A percentile compares a stretch with the other conserved stretches of the same genome.
Conservation (phyloP, 495 filamentous ascomycete species). For the Daldinia concentrica region DNA sequence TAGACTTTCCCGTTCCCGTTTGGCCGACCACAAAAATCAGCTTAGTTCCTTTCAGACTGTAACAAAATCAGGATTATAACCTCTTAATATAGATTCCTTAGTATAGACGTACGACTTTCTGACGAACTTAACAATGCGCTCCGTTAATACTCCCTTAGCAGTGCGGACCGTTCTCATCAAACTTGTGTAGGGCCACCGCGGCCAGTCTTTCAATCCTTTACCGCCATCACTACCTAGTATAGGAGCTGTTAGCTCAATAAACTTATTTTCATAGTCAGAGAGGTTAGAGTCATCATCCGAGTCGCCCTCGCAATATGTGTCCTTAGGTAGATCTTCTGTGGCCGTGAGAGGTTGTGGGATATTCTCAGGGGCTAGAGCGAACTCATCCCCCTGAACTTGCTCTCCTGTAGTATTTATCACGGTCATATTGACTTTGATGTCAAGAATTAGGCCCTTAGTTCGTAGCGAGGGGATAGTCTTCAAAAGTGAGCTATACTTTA, state of each 20-base stretch:
- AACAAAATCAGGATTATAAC: neutral
- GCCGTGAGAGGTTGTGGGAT: neutral
- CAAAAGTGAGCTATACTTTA: too few species aligned
- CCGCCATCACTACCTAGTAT: neutral
- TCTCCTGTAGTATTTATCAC: neutral
- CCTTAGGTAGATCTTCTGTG: neutral
- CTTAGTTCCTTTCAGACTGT: neutral
- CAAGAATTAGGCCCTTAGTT: neutral
- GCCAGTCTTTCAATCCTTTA: neutral
- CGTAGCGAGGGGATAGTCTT: too few species aligned
- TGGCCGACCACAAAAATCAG: neutral
- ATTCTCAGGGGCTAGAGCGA: too few species aligned
- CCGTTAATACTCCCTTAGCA: neutral
- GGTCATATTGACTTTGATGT: neutral
- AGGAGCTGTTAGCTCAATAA: neutral
- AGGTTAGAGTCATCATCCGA: neutral
- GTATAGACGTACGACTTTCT: neutral
- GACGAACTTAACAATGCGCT: neutral
- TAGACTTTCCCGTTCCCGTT: neutral
- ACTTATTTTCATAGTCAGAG: neutral
- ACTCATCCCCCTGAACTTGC: too few species aligned
- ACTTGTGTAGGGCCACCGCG: neutral
- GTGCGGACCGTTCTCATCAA: neutral
- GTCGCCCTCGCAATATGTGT: neutral
- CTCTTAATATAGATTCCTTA: neutral